These are phyloP conservation scores for Starmerella apis DNA, from an alignment of 805 yeast species.

Conservation along the genomic window DNA sequence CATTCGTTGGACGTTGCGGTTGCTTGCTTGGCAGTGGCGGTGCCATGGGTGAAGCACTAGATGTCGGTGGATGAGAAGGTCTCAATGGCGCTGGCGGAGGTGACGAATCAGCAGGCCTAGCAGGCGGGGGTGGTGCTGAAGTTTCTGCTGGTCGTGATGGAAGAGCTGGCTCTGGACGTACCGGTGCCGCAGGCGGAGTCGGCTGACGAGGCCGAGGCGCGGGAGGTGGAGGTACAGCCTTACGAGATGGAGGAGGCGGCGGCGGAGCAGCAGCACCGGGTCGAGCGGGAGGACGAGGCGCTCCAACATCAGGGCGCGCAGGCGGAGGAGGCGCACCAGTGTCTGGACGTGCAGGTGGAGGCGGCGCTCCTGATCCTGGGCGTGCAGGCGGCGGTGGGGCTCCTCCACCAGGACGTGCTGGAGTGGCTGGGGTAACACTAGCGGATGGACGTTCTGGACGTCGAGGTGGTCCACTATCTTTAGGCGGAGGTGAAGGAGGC, in stretches of 20 bases:
- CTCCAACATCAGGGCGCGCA: conserved; percentile 19
- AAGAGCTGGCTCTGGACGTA: background rate
- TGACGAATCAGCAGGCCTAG: conserved; percentile 6
- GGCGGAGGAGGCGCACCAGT: conserved; percentile 2
- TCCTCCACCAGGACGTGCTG: conserved; percentile 5
- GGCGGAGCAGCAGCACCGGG: conserved; percentile 29
- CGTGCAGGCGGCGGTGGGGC: conserved; percentile 21
- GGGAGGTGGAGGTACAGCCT: conserved; percentile 21
- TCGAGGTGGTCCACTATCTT: background rate
- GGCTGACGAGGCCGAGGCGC: conserved; percentile 18
- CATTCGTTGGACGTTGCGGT: conserved; percentile 34
- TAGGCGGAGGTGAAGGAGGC: conserved; percentile 7
- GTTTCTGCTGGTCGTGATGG: background rate
- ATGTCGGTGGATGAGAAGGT: conserved; percentile 20
- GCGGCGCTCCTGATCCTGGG: background rate
- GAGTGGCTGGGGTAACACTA: background rate
- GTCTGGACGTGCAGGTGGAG: background rate
- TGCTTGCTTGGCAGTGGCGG: conserved; percentile 28
- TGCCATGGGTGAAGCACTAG: conserved; percentile 28
- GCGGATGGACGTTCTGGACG: no score
- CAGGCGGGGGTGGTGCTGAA: conserved; percentile 9
- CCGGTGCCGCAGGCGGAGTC: conserved; percentile 19
- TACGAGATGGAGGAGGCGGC: conserved; percentile 29
- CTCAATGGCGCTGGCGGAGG: conserved; percentile 4
- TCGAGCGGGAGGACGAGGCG: background rate